Evolutionary conservation across 2,329 filamentous ascomycete species (phyloP).

Genomic region (Paramyrothecium roridum): DNA sequence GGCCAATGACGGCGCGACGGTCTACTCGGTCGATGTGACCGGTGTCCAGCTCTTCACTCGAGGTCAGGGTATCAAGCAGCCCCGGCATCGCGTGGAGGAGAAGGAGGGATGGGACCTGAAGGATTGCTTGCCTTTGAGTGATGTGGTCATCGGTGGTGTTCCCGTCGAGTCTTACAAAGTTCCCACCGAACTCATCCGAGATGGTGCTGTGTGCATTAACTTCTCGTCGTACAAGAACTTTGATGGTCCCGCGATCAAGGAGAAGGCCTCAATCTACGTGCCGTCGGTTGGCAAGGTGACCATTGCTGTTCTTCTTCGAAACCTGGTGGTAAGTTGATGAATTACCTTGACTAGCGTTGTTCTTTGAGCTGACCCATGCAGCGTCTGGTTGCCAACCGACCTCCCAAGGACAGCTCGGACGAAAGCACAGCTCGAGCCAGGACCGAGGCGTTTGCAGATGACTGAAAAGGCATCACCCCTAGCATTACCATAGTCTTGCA

Average conservation of each 20-base stretch:
- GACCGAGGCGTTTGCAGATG: slow-evolving; percentile 38
- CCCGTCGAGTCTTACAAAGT: slow-evolving; percentile 88
- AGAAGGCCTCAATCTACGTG: slow-evolving; percentile 95
- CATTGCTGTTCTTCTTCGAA: slow-evolving; percentile 85
- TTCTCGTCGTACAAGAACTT: slow-evolving; percentile 97
- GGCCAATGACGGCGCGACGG: slow-evolving; percentile 92
- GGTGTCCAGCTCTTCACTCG: slow-evolving; percentile 91
- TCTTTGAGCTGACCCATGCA: slow-evolving; percentile 25
- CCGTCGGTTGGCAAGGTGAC: slow-evolving; percentile 97
- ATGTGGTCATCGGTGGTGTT: slow-evolving; percentile 93
- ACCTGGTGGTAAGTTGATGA: slow-evolving; percentile 68
- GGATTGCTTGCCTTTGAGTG: slow-evolving; percentile 80
- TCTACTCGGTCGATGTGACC: slow-evolving; percentile 91
- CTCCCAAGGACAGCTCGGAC: slow-evolving; percentile 32
- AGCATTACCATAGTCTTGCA: too few species aligned
- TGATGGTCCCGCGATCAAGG: slow-evolving; percentile 77
- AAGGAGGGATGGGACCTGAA: slow-evolving; percentile 76
- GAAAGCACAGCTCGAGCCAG: slow-evolving; percentile 32
- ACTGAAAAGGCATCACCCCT: slow-evolving; percentile 14
- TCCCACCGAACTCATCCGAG: slow-evolving; percentile 74
- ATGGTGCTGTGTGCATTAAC: slow-evolving; percentile 97
- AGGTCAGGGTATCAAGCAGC: slow-evolving; percentile 80
- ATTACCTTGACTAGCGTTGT: neutral
- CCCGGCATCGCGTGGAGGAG: slow-evolving; percentile 81
- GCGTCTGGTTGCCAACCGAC: slow-evolving; percentile 51